Conservation (phyloP, 176 grass and related monocot genomes). For the Oryza meyeriana region DNA sequence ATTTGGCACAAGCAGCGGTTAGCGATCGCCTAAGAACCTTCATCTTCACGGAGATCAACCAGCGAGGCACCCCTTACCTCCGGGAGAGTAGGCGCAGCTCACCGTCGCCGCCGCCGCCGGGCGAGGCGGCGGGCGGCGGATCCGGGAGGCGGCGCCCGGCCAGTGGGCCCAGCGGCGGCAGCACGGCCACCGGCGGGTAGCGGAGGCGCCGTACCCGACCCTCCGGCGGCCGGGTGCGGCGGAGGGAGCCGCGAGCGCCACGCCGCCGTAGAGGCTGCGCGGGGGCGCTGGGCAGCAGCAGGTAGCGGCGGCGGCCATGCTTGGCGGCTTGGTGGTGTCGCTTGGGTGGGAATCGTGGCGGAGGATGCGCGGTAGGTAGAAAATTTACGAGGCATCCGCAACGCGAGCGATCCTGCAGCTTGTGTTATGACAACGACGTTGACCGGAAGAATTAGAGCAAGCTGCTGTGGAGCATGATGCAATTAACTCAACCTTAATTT, state of each 20-base stretch:
- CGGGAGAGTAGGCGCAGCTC: constrained; percentile 36
- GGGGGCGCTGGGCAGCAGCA: constrained; percentile 1
- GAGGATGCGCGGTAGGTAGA: constrained; percentile 26
- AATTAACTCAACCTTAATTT: too few species aligned
- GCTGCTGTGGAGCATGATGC: too few species aligned
- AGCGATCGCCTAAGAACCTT: background rate
- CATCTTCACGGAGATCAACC: background rate
- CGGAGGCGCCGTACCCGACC: constrained; percentile 25
- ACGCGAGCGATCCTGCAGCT: background rate
- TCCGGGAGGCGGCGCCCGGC: background rate
- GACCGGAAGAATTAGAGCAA: background rate
- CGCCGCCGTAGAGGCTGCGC: constrained; percentile 10
- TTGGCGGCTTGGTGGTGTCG: background rate
- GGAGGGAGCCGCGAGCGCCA: background rate
- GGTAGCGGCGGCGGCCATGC: constrained; percentile 32
- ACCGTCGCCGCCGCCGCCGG: constrained; percentile 1
- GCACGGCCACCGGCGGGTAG: constrained; percentile 18
- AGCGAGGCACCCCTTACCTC: constrained; percentile 27
- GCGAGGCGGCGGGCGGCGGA: constrained; percentile 17
- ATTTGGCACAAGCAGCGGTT: background rate
- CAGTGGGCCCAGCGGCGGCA: constrained; percentile 34
- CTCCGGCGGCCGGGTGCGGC: background rate
- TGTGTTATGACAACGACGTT: background rate
- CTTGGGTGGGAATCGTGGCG: constrained; percentile 16
- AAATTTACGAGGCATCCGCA: background rate